Evolutionary conservation across 306 rosid species (phyloP).

Genomic region (Calophaca sinica): DNA sequence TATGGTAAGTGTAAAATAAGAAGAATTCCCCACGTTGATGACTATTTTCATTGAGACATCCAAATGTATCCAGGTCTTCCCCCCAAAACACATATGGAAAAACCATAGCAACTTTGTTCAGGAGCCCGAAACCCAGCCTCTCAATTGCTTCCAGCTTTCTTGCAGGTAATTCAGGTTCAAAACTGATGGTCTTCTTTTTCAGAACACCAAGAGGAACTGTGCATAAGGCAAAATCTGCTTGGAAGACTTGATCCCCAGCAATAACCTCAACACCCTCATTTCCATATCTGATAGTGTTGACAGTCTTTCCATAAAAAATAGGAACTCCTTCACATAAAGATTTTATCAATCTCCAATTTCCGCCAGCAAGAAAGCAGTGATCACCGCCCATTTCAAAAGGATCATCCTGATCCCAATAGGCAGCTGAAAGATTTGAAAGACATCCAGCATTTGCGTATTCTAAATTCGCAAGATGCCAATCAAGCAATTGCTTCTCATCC

Average conservation of each 20-base stretch:
- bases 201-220: conserved; percentile 96
- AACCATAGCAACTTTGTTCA: conserved; percentile 92
- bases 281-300: conserved; percentile 70
- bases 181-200: conserved; percentile 65
- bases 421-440: conserved; percentile 89
- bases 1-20: conserved; percentile 87
- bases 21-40: conserved; percentile 89
- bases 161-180: conserved; percentile 85
- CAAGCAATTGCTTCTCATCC: conserved; percentile 83
- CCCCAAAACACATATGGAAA: conserved; percentile 98
- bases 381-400: conserved; percentile 99
- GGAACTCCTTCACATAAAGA: conserved; percentile 86
- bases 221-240: conserved; percentile 78
- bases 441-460: conserved; percentile 99
- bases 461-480: conserved; percentile 96
- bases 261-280: conserved; percentile 75
- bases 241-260: conserved; percentile 79
- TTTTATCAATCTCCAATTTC: conserved; percentile 84
- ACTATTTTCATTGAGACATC: conserved; percentile 77
- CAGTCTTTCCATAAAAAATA: conserved; percentile 74
- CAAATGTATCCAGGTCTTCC: conserved; percentile 93
- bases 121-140: conserved; percentile 90
- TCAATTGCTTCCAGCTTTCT: conserved; percentile 83
- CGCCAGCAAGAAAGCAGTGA: conserved; percentile 97
- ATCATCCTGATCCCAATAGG: conserved; percentile 97